Percentiles rank a stretch among this genome's conserved stretches.
These are phyloP conservation scores for Cicer pinnatifidum DNA, from an alignment of 306 rosid genomes.

Conservation along the genomic window DNA sequence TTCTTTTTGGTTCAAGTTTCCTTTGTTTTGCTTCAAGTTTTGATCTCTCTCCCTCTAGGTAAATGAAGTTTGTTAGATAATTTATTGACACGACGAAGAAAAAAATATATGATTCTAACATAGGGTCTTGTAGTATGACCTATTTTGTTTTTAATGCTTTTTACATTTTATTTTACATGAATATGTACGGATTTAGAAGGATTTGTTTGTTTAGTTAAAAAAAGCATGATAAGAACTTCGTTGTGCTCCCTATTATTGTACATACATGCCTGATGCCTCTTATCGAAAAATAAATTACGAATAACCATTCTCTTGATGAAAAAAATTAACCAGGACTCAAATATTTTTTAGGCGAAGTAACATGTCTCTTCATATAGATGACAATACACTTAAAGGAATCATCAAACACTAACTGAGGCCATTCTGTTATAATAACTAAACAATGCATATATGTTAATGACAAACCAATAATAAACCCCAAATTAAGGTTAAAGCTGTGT, in stretches of 20 bases:
- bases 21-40: background rate
- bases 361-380: background rate
- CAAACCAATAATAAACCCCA: no score
- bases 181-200: no score
- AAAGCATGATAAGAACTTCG: background rate
- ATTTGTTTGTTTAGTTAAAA: no score
- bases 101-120: no score
- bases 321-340: background rate
- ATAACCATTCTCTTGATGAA: background rate
- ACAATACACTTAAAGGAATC: no score
- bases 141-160: no score
- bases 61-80: background rate
- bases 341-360: background rate
- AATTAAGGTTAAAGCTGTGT: no score
- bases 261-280: background rate
- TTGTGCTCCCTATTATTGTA: background rate
- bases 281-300: background rate
- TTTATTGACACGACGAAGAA: background rate
- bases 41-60: background rate
- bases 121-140: no score
- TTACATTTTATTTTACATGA: no score
- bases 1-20: constrained; percentile 9
- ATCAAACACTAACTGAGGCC: no score
- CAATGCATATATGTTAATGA: no score
- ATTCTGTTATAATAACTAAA: no score